Conservation (phyloP, 169 alveolate species). For the Babesia ovata region DNA sequence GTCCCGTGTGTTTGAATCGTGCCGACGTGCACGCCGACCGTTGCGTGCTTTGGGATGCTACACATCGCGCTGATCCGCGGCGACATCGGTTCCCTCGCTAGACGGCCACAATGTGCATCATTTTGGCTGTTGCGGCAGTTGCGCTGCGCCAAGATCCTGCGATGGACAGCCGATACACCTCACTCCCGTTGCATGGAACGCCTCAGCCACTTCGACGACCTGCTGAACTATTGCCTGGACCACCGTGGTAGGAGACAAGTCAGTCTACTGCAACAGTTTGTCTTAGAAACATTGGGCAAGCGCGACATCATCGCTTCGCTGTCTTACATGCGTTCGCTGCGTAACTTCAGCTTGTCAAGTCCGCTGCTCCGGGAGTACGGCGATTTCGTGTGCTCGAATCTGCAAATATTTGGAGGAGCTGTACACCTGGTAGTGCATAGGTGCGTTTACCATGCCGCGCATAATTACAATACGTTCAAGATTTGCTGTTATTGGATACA, state of each 20-base stretch:
- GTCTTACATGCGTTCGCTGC: conserved; percentile 63
- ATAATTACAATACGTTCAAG: conserved; percentile 1
- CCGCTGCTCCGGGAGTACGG: conserved; percentile 36
- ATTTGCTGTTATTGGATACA: conserved; percentile 61
- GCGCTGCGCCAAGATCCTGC: conserved; percentile 55
- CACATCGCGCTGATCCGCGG: not conserved
- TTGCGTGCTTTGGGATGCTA: conserved; percentile 11
- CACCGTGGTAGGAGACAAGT: conserved; percentile 19
- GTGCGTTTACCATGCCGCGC: not conserved
- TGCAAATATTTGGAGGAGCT: conserved; percentile 24
- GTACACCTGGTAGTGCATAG: conserved; percentile 61
- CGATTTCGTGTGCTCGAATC: conserved; percentile 48
- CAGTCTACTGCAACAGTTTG: not conserved
- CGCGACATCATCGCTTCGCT: conserved; percentile 69
- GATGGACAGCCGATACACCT: conserved; percentile 70
- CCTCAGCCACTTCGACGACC: conserved; percentile 64
- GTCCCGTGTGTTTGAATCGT: not conserved
- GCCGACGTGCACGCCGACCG: conserved; percentile 7
- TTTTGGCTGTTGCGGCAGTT: conserved; percentile 5
- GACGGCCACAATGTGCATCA: not conserved
- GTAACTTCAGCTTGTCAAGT: conserved; percentile 44
- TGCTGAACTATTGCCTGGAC: conserved; percentile 64
- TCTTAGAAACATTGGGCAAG: conserved; percentile 51
- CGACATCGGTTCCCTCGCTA: not conserved
- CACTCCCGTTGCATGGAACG: conserved; percentile 61